Evolutionary conservation across 1,284 basidiomycete species (phyloP).

Genomic region (Irpex sp.): DNA sequence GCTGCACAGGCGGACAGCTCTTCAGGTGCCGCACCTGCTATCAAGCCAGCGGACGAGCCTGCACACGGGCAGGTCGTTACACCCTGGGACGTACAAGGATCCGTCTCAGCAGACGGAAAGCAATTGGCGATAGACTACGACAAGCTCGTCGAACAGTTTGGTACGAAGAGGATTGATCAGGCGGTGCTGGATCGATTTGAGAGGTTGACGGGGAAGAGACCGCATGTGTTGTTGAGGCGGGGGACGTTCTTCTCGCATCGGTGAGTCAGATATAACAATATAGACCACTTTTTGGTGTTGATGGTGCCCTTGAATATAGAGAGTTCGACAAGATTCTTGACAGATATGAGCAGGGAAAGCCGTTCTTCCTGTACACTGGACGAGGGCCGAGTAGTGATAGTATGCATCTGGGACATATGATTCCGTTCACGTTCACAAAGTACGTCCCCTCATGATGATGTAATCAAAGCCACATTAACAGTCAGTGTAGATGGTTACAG

Average conservation of each 20-base stretch:
- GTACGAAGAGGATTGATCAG: slow-evolving; percentile 77
- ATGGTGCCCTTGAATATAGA: slow-evolving; percentile 34
- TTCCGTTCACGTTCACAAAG: slow-evolving; percentile 98
- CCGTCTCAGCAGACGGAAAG: slow-evolving; percentile 83
- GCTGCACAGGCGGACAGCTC: not conserved
- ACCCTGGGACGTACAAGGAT: slow-evolving; percentile 97
- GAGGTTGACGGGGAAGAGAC: slow-evolving; percentile 81
- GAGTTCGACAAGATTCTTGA: slow-evolving; percentile 94
- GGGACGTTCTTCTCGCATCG: slow-evolving; percentile 99
- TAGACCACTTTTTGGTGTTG: not conserved
- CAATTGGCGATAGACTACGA: slow-evolving; percentile 94
- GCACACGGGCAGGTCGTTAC: slow-evolving; percentile 83
- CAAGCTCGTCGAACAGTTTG: slow-evolving; percentile 92
- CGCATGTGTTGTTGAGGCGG: slow-evolving; percentile 88
- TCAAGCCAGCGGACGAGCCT: slow-evolving; percentile 28
- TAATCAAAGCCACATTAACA: not conserved
- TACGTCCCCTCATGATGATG: slow-evolving; percentile 31
- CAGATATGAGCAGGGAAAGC: slow-evolving; percentile 94
- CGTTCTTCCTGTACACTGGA: slow-evolving; percentile 98
- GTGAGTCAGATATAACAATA: slow-evolving; percentile 36
- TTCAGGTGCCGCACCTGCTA: slow-evolving; percentile 14
- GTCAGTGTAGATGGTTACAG: slow-evolving; percentile 77
- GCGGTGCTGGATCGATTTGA: slow-evolving; percentile 88
- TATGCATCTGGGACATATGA: slow-evolving; percentile 97
- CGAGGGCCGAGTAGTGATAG: slow-evolving; percentile 95